These are phyloP conservation scores for Epichloe festucae DNA, from an alignment of 2,329 filamentous ascomycete species.

Conservation along the genomic window DNA sequence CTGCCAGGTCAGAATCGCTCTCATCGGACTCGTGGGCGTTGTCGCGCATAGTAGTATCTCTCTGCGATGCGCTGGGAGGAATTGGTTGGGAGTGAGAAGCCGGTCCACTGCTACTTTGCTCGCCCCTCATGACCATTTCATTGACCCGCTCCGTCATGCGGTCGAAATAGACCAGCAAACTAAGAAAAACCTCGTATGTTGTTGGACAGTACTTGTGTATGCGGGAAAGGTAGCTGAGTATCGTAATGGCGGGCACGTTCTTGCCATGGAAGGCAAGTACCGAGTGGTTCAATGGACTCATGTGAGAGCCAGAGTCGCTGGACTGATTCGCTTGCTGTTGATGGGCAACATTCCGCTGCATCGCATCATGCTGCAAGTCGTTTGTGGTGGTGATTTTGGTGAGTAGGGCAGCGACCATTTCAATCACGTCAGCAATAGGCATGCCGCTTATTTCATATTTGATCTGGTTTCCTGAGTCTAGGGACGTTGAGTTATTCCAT, in stretches of 20 bases:
- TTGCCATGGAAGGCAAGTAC: slow-evolving; percentile 96
- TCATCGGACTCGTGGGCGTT: slow-evolving; percentile 24
- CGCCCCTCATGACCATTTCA: slow-evolving; percentile 53
- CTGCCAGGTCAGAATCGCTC: slow-evolving; percentile 38
- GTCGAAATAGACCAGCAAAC: slow-evolving; percentile 92
- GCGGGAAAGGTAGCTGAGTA: slow-evolving; percentile 84
- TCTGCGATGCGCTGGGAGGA: slow-evolving; percentile 7
- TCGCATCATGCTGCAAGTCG: slow-evolving; percentile 80
- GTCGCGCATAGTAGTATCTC: slow-evolving; percentile 20
- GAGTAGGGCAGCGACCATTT: slow-evolving; percentile 93
- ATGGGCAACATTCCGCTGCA: slow-evolving; percentile 58
- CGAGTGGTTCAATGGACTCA: slow-evolving; percentile 43
- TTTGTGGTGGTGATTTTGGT: slow-evolving; percentile 98
- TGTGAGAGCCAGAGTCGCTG: slow-evolving; percentile 43
- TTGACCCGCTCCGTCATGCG: slow-evolving; percentile 97
- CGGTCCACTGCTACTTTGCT: no score
- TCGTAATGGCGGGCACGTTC: slow-evolving; percentile 94
- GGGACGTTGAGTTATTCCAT: slow-evolving; percentile 31
- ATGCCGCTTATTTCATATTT: slow-evolving; percentile 94
- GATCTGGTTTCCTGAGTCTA: slow-evolving; percentile 37
- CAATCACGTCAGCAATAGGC: slow-evolving; percentile 94
- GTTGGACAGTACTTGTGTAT: slow-evolving; percentile 99
- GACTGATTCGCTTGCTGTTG: slow-evolving; percentile 40
- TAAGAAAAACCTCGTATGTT: slow-evolving; percentile 95
- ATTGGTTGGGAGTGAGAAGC: slow-evolving; percentile 5